phyloP scores from a whole-genome alignment of 1,284 basidiomycete genomes.

The Cryptococcus sp. region DNA sequence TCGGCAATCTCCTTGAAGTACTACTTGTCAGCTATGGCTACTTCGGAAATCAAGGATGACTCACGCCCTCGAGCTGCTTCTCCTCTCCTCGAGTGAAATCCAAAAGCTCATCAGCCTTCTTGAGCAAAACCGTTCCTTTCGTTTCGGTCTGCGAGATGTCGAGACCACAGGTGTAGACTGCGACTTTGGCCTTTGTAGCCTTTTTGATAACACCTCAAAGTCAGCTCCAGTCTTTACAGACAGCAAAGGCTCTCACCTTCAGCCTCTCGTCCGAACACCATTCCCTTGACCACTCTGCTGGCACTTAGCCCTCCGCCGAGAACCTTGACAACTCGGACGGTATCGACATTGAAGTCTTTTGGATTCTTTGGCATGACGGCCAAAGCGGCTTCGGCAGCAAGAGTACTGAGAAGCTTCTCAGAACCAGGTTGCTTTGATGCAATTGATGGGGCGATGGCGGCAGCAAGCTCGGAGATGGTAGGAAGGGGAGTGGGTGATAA shows the following conservation, averaged over 20 bases:
- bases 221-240: no score
- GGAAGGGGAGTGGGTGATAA: slow-evolving; percentile 61
- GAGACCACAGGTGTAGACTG: slow-evolving; percentile 86
- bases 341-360: slow-evolving; percentile 94
- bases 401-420: slow-evolving; percentile 73
- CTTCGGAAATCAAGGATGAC: slow-evolving; percentile 7
- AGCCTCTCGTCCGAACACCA: slow-evolving; percentile 96
- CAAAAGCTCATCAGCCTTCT: slow-evolving; percentile 93
- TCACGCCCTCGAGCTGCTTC: slow-evolving; percentile 85
- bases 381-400: slow-evolving; percentile 90
- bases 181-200: slow-evolving; percentile 77
- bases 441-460: slow-evolving; percentile 83
- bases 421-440: slow-evolving; percentile 96
- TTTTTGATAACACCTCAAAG: slow-evolving; percentile 70
- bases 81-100: slow-evolving; percentile 96
- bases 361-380: slow-evolving; percentile 84
- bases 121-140: slow-evolving; percentile 95
- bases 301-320: slow-evolving; percentile 82
- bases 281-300: slow-evolving; percentile 89
- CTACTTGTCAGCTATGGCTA: slow-evolving; percentile 47
- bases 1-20: slow-evolving; percentile 97
- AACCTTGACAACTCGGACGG: slow-evolving; percentile 97
- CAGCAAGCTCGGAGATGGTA: slow-evolving; percentile 67
- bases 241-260: slow-evolving; percentile 62
- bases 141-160: slow-evolving; percentile 97